Evolutionary conservation across 805 yeast genomes (phyloP), one percentile per base, ranked within the genome.

Genomic region (Metschnikowia noctiluminum): DNA sequence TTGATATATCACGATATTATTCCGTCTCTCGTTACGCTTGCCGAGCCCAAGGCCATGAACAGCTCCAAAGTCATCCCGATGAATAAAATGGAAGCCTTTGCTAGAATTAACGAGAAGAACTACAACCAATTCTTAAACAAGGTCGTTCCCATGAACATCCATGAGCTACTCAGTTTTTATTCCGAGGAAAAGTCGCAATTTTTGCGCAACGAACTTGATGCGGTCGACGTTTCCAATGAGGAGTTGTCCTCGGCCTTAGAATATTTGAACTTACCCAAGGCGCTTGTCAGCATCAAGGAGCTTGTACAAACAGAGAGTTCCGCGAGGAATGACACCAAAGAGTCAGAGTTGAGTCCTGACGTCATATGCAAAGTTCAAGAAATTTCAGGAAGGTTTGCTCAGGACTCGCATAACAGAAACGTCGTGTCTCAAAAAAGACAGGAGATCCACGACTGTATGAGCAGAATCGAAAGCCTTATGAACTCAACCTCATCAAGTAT

Each of bases 131-230:
- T 92, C 40, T 89, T 89, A 65, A 85, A 78, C 42, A 85, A 84
- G 53, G 87, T 92, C 16, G 81, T 94, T 6, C 98, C 98, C 2
- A 73, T 90, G 61, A 80, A 83, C 32, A 89, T 92, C 15, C 96
- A 90, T 61, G 96, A 92, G 66, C 82, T 87, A 57, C 80, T 89
- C 45, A 88, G 96, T 53, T 73, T 84, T 53, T 94, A 94, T 63
- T 86, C 96, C 0, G 99, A 92, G 62, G 90, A 88, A 62, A 87
- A 89, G 64, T 92, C 96, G 0, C 82, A 79, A 53, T 67, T 88
- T 35, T 66, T 89, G 40, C 78, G 98, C 59, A 76, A 71, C 38
- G 90, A 89, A 60, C 75, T 83, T 40, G 97, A 91, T 51, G 77
- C 77, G 51, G 78, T 82, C 21, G 91, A 87, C 48, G 78, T 90